Evolutionary conservation across 441 rosid genomes (phyloP).

Genomic region (Aquilaria agallochum): DNA sequence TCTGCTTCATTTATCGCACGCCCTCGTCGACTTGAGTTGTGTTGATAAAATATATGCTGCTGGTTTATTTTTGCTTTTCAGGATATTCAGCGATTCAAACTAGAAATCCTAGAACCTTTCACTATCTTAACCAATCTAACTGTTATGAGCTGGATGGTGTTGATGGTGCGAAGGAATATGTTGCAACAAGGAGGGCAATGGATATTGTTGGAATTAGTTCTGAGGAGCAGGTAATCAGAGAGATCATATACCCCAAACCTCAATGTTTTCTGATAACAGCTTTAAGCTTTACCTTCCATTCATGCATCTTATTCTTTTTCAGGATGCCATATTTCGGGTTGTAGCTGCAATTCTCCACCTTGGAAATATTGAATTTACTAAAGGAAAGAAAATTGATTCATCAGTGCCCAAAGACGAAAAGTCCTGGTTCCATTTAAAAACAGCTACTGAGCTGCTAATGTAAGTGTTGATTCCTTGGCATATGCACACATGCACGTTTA

Average conservation of each 20-base stretch:
- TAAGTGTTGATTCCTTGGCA: constrained; percentile 23
- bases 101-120: constrained; percentile 77
- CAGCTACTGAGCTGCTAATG: constrained; percentile 88
- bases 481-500: neutral
- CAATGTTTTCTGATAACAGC: constrained; percentile 7
- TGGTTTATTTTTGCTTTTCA: constrained; percentile 26
- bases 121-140: constrained; percentile 92
- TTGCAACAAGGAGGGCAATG: constrained; percentile 89
- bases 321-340: constrained; percentile 90
- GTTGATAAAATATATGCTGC: neutral
- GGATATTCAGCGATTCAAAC: constrained; percentile 71
- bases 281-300: constrained; percentile 10
- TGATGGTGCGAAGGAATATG: constrained; percentile 84
- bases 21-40: too few species aligned
- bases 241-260: constrained; percentile 16
- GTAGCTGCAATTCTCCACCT: constrained; percentile 97
- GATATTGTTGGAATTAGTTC: constrained; percentile 87
- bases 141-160: constrained; percentile 78
- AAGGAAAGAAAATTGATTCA: constrained; percentile 88
- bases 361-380: constrained; percentile 87
- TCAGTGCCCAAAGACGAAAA: constrained; percentile 89
- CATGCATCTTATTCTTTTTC: constrained; percentile 9
- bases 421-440: constrained; percentile 80
- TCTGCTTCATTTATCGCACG: too few species aligned
- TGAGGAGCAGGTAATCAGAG: constrained; percentile 69